Base-by-base conservation (phyloP, 345 rosid species). In the Sonneratia alba region DNA sequence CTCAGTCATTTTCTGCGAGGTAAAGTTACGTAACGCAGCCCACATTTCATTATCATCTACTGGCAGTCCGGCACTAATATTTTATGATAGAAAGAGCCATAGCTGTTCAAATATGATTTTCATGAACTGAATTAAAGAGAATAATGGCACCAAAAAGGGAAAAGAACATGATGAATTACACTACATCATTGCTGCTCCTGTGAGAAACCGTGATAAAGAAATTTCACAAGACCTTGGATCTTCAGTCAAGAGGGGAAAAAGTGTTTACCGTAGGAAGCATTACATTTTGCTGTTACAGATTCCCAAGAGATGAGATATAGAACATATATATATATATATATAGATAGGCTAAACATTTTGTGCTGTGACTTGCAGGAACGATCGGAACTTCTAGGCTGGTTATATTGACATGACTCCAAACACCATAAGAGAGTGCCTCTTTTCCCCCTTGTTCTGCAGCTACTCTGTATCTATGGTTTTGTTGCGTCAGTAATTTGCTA, bases 1-100 rank as follows among this genome's bases (percentile, higher is more conserved):
- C 78, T 65, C 81, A 62, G 24, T 45, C 77, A 36, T 71, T 69
- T 72, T 69, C 81, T 42, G 75, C 79, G 51, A 82, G 88, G 88
- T 85, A 74, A 68, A 15, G 18, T 5, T 49, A 1, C 15, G 45
- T 49, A 22, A 36, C 27, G 36, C 27, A 42, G 4, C 48, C n/a
- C 53, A 70, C 21, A 15, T 62, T 27, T 13, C 22, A 14, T 34
- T 59, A 48, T 59, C n/a, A 38, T 36, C 63, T 24, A 6, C 55
- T 70, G 66, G 63, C 3, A 10, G 0, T 56, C 15, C 45, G 18
- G 42, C 61, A 24, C 40, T 24, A 48, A 11, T 27, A 27, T 27
- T 27, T 27, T 27, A 34, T 53, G 36, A 69, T 9, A 32, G 32
- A 47, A 3, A 40, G 56, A 48, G 16, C 56, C 19, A 27, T 19